Percentiles rank a stretch among this genome's conserved stretches.
Evolutionary conservation across 2,329 filamentous ascomycete species (phyloP).

Genomic region (Paecilomyces fulvus): DNA sequence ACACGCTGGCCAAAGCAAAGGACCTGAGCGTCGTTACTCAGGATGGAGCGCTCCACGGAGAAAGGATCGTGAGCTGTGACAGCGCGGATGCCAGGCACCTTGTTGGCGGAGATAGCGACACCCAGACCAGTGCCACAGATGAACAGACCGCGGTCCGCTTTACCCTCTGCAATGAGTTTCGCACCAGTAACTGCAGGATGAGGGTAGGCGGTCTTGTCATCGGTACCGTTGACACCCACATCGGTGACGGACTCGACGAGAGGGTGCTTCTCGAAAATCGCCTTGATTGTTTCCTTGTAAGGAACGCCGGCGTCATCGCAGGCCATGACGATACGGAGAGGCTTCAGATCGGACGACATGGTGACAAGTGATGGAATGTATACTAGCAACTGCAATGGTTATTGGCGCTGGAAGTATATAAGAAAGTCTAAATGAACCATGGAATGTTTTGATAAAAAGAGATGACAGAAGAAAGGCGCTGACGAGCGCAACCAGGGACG

Average conservation of each 20-base stretch:
- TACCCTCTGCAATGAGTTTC: slow-evolving; percentile 39
- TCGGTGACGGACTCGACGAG: slow-evolving; percentile 63
- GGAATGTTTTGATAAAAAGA: neutral
- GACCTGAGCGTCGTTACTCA: slow-evolving; percentile 82
- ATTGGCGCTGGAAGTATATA: neutral
- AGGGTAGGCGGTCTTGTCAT: slow-evolving; percentile 75
- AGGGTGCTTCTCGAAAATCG: slow-evolving; percentile 58
- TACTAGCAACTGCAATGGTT: neutral
- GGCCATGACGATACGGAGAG: slow-evolving; percentile 54
- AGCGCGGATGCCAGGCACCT: slow-evolving; percentile 74
- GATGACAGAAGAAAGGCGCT: neutral
- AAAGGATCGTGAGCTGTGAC: slow-evolving; percentile 85
- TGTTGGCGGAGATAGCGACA: slow-evolving; percentile 83
- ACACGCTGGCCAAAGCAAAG: slow-evolving; percentile 80
- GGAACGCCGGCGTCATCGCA: slow-evolving; percentile 64
- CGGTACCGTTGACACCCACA: slow-evolving; percentile 58
- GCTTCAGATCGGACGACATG: slow-evolving; percentile 27
- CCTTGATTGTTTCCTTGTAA: slow-evolving; percentile 73
- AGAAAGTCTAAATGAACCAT: neutral
- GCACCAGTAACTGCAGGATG: slow-evolving; percentile 69
- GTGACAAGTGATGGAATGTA: slow-evolving; percentile 5
- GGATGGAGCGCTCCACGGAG: slow-evolving; percentile 67
- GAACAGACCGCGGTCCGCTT: slow-evolving; percentile 63
- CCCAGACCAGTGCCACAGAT: slow-evolving; percentile 84
- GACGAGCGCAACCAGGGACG: neutral